These are phyloP conservation scores for Agastache rugosa DNA, from an alignment of 257 asterid genomes.

Conservation along the genomic window DNA sequence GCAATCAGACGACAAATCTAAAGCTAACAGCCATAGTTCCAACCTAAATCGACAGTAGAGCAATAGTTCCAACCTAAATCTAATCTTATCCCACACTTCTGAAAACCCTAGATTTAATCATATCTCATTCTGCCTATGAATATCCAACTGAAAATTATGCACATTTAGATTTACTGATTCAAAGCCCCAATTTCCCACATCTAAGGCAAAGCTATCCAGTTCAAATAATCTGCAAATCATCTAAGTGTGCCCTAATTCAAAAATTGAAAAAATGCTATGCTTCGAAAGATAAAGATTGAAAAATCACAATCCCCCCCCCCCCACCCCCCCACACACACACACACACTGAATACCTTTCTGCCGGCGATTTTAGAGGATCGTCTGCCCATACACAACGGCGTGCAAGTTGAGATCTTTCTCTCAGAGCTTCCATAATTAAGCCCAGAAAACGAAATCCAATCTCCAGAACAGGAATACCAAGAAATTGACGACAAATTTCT, in stretches of 20 bases:
- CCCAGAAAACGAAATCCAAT: slow-evolving; percentile 46
- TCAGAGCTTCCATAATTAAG: slow-evolving; percentile 45
- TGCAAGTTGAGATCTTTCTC: slow-evolving; percentile 67
- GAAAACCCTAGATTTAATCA: no score
- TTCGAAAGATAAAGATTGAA: background rate
- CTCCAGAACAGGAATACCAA: slow-evolving; percentile 49
- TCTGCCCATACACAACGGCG: slow-evolving; percentile 87
- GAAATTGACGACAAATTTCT: slow-evolving; percentile 50
- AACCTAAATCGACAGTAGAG: background rate
- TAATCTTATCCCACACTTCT: background rate
- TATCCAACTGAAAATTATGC: background rate
- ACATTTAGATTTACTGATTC: background rate
- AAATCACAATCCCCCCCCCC: background rate
- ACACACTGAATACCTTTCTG: slow-evolving; percentile 64
- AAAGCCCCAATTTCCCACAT: background rate
- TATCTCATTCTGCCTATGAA: background rate
- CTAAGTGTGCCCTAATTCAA: slow-evolving; percentile 9
- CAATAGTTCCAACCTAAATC: slow-evolving; percentile 6
- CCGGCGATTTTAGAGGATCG: slow-evolving; percentile 93
- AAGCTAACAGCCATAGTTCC: background rate
- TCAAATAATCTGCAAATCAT: slow-evolving; percentile 5
- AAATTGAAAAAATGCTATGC: slow-evolving; percentile 2
- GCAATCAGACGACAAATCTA: background rate
- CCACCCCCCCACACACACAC: background rate
- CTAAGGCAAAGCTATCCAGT: background rate